Conservation (phyloP, 2,329 filamentous ascomycete species). For the Hypomyces perniciosus region DNA sequence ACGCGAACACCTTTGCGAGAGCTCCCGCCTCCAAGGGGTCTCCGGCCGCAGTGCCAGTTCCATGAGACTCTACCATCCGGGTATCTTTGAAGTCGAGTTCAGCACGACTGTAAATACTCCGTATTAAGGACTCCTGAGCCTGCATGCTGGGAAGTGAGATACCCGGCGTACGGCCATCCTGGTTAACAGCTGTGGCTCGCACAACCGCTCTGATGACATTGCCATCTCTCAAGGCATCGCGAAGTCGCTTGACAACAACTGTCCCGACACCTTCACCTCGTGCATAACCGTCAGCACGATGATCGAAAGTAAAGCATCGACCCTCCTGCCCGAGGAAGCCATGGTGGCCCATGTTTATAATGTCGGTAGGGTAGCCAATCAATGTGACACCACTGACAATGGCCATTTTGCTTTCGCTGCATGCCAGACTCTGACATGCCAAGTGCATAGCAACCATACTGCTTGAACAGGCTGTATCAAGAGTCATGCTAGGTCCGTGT, state of each 20-base stretch:
- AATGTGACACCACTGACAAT: slow-evolving; percentile 37
- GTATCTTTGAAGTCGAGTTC: slow-evolving; percentile 22
- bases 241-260: slow-evolving; percentile 40
- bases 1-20: slow-evolving; percentile 11
- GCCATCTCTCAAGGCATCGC: slow-evolving; percentile 35
- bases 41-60: slow-evolving; percentile 35
- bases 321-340: slow-evolving; percentile 9
- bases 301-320: slow-evolving; percentile 28
- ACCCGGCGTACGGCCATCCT: slow-evolving; percentile 37
- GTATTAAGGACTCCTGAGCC: slow-evolving; percentile 22
- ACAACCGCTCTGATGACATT: slow-evolving; percentile 33
- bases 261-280: slow-evolving; percentile 34
- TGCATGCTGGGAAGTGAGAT: slow-evolving; percentile 26
- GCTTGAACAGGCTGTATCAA: slow-evolving; percentile 47
- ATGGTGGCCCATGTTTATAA: slow-evolving; percentile 7
- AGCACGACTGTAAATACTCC: slow-evolving; percentile 22
- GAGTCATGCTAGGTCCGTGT: slow-evolving; percentile 39
- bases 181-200: slow-evolving; percentile 29
- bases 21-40: slow-evolving; percentile 17
- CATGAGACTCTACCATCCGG: slow-evolving; percentile 30
- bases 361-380: slow-evolving; percentile 24
- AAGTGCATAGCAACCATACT: slow-evolving; percentile 41
- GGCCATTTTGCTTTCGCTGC: slow-evolving; percentile 26
- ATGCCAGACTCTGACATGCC: slow-evolving; percentile 22
- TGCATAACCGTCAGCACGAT: slow-evolving; percentile 41